phyloP scores from a whole-genome alignment of 805 yeast genomes.

The Hanseniaspora hatyaiensis region DNA sequence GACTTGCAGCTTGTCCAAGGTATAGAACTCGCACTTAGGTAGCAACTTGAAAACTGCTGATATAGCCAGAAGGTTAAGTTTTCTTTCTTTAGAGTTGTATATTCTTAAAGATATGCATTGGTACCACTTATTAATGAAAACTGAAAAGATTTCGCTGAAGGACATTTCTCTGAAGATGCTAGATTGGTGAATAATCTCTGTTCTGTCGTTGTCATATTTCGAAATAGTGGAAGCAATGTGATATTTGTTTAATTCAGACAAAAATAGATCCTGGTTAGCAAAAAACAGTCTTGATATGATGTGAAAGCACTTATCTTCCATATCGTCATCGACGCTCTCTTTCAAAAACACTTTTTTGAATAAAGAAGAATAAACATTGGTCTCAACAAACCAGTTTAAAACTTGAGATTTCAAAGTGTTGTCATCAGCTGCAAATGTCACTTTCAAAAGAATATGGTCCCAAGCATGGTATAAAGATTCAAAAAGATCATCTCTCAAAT shows the following conservation, averaged over 20 bases:
- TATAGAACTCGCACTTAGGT: conserved; percentile 18
- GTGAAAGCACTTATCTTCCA: conserved; percentile 29
- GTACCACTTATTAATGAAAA: conserved; percentile 31
- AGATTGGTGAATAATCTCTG: conserved; percentile 22
- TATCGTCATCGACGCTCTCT: conserved; percentile 26
- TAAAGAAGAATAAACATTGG: conserved; percentile 23
- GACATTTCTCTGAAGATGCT: conserved; percentile 24
- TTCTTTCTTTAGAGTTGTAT: conserved; percentile 65
- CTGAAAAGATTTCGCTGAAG: conserved; percentile 23
- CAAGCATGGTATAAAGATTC: conserved; percentile 35
- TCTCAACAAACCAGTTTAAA: conserved; percentile 23
- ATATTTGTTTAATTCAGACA: conserved; percentile 6
- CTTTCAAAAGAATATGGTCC: conserved; percentile 25
- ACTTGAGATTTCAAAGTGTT: conserved; percentile 19
- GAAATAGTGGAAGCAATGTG: background rate
- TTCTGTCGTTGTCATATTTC: conserved; percentile 13
- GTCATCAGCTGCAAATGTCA: background rate
- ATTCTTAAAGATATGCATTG: conserved; percentile 40
- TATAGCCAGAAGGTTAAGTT: conserved; percentile 53
- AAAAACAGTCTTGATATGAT: conserved; percentile 31
- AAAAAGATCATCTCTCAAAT: conserved; percentile 61
- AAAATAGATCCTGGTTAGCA: conserved; percentile 26
- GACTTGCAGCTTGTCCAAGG: background rate
- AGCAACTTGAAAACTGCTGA: conserved; percentile 36
- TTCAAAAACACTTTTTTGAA: conserved; percentile 27